A percentile compares a stretch with the other conserved stretches of the same genome.
phyloP scores from a whole-genome alignment of 495 filamentous ascomycete species.

The Annulohypoxylon maeteangense region DNA sequence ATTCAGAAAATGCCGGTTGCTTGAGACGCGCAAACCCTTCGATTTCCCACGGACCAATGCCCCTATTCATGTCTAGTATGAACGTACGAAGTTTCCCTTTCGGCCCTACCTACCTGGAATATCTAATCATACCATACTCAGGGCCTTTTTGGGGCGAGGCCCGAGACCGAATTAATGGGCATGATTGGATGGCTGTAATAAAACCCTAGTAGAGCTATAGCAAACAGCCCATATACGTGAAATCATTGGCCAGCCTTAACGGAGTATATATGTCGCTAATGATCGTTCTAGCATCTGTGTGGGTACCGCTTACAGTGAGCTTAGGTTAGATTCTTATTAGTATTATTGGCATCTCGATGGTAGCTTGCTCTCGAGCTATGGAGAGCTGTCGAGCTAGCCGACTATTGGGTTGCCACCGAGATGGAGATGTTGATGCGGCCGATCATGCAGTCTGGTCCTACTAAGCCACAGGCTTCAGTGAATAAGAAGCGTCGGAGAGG shows the following conservation, averaged over 20 bases:
- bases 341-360: background rate
- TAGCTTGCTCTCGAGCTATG: background rate
- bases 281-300: background rate
- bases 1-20: background rate
- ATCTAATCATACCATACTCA: conserved; percentile 8
- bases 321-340: background rate
- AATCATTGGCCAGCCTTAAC: conserved; percentile 24
- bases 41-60: conserved; percentile 15
- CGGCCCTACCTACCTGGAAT: conserved; percentile 27
- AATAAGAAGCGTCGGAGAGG: background rate
- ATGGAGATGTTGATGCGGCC: conserved; percentile 24
- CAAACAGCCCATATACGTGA: conserved; percentile 4
- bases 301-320: background rate
- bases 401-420: conserved; percentile 24
- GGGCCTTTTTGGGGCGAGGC: background rate
- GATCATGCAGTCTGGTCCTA: conserved; percentile 22
- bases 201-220: conserved; percentile 9
- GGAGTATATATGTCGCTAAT: conserved; percentile 22
- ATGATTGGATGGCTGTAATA: conserved; percentile 11
- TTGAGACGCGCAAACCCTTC: conserved; percentile 10
- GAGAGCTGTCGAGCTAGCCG: background rate
- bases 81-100: conserved; percentile 14
- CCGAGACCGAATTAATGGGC: background rate
- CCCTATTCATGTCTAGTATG: conserved; percentile 7
- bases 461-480: conserved; percentile 6